Conservation (phyloP, 108 stramenopile genomes). For the Pseudonitzschia multiseries region DNA sequence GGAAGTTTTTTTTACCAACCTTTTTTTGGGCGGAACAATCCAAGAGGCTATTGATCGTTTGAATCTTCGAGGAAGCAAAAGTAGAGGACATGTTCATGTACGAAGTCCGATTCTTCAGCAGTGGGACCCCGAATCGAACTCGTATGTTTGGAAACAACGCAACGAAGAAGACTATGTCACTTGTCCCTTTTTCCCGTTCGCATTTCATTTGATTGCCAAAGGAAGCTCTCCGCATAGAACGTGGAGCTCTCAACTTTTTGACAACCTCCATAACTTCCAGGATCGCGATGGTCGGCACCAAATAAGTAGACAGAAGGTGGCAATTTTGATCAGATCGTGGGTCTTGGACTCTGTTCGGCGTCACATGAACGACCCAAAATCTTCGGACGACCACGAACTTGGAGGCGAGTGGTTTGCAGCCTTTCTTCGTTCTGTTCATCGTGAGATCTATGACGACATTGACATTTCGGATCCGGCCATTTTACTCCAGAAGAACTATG, state of each 20-base stretch:
- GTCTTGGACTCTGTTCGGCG: slow-evolving; percentile 21
- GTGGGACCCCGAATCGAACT: slow-evolving; percentile 11
- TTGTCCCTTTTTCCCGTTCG: slow-evolving; percentile 36
- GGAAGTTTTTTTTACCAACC: slow-evolving; percentile 25
- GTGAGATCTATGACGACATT: slow-evolving; percentile 48
- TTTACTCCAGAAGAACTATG: slow-evolving; percentile 32
- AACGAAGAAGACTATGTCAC: slow-evolving; percentile 34
- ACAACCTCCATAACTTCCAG: slow-evolving; percentile 13
- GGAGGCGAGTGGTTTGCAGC: slow-evolving; percentile 52
- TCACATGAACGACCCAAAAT: slow-evolving; percentile 35
- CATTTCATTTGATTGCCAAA: slow-evolving; percentile 33
- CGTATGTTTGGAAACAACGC: slow-evolving; percentile 8
- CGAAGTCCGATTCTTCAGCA: slow-evolving; percentile 35
- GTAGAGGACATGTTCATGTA: slow-evolving; percentile 24
- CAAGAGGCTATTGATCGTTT: slow-evolving; percentile 28
- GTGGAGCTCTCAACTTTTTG: slow-evolving; percentile 31
- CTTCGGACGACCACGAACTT: slow-evolving; percentile 35
- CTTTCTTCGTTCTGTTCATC: slow-evolving; percentile 38
- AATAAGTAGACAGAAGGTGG: slow-evolving; percentile 17
- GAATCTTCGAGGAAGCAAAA: slow-evolving; percentile 18
- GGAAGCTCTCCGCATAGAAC: slow-evolving; percentile 26
- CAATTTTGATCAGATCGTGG: slow-evolving; percentile 28
- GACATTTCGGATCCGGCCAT: slow-evolving; percentile 35
- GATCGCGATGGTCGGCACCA: neutral
- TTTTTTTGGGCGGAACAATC: slow-evolving; percentile 45